Base-by-base conservation (phyloP, 805 yeast genomes). In the Suhomyces sp. region DNA sequence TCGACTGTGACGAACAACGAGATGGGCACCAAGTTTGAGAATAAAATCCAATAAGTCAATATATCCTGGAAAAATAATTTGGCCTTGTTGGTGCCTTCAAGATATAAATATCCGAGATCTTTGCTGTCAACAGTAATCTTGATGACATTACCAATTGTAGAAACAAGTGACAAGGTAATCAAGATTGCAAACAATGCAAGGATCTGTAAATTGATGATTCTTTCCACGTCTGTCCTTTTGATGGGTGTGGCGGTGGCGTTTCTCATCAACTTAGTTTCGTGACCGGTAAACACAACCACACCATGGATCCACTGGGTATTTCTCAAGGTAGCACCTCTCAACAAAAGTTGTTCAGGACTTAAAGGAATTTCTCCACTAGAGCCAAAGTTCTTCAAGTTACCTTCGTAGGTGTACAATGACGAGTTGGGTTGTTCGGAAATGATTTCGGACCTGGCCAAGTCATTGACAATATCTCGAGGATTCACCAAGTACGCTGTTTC, bases 211-310 rank as follows among this genome's bases (percentile, higher is more conserved):
- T 94, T 96, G 61, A 94, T 93, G 71, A 92, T 88, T 68, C 96
- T 83, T 74, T 94, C 99, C 12, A 96, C 97, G 24, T 96, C 96
- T 0, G 99, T 94, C 63, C 96, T 82, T 68, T 94, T 94, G 63
- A 94, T 96, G 9, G 99, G 99, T 2, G 99, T 86, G 1, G 99
- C 97, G 2, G 98, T 92, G 17, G 99, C 99, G 73, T 94, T 94
- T 67, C 99, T 84, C 98, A 94, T 93, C 59, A 94, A 78, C 65
- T 94, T 94, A 0, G 99, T 94, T 72, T 94, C 99, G 68, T 96
- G 99, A 19, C 99, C 99, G 0, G 99, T 94, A 68, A 93, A 94
- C 1, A 94, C 83, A 1, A 90, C 97, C 49, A 90, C 78, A 22
- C 99, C 99, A 61, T 89, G 89, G 44, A 94, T 84, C 97, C 97